These are phyloP conservation scores for Phyllostachys edulis DNA, from an alignment of 176 grass and related monocot species.

Conservation along the genomic window DNA sequence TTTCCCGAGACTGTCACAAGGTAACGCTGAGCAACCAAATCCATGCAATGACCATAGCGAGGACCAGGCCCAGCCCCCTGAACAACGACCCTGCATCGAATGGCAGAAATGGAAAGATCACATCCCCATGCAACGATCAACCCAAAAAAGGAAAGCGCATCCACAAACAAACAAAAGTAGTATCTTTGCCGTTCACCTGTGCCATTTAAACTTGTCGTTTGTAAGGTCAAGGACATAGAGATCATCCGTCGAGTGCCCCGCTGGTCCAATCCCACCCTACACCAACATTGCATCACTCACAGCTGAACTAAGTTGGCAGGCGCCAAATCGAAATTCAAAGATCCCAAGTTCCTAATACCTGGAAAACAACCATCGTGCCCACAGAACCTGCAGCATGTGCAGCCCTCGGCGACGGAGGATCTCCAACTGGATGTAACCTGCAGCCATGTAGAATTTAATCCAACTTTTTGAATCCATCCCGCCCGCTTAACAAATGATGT, in stretches of 20 bases:
- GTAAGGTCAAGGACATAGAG: conserved; percentile 96
- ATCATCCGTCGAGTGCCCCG: conserved; percentile 96
- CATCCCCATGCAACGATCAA: conserved; percentile 24
- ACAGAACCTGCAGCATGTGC: conserved; percentile 83
- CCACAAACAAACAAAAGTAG: conserved; percentile 18
- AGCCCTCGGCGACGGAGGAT: conserved; percentile 83
- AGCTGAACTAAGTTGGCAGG: conserved; percentile 19
- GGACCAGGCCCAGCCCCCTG: conserved; percentile 91
- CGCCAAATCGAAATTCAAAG: conserved; percentile 17
- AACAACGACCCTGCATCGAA: conserved; percentile 71
- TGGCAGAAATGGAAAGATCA: conserved; percentile 25
- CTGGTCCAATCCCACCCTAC: conserved; percentile 93
- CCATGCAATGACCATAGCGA: conserved; percentile 96
- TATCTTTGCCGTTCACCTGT: conserved; percentile 53
- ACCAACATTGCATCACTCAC: conserved; percentile 4
- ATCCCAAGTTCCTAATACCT: conserved; percentile 50
- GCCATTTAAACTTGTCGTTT: conserved; percentile 99
- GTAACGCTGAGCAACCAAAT: conserved; percentile 87
- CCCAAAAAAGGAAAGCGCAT: neutral
- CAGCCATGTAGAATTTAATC: conserved; percentile 18
- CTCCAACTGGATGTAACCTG: conserved; percentile 73
- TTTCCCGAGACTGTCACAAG: conserved; percentile 95
- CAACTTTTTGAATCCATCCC: neutral
- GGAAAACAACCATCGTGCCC: conserved; percentile 96
- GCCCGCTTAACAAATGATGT: neutral